These are phyloP conservation scores for Ophiostoma australiae DNA, from an alignment of 2,329 filamentous ascomycete genomes.

Conservation along the genomic window DNA sequence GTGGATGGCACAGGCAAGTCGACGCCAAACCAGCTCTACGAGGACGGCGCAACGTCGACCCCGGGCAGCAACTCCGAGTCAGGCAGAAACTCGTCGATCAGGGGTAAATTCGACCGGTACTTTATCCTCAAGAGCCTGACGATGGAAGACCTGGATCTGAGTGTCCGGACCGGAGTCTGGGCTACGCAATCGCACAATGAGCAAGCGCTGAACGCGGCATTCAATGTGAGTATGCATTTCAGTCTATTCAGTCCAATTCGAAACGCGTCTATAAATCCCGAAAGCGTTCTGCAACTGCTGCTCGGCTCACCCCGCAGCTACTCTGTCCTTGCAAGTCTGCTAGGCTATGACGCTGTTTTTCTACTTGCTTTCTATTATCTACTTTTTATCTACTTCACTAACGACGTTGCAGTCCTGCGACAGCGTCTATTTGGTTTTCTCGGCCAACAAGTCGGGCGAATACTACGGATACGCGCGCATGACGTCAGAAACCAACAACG, in stretches of 20 bases:
- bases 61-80: background rate
- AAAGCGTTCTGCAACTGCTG: background rate
- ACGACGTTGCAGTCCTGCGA: conserved; percentile 58
- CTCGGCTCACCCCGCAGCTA: background rate
- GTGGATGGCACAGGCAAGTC: conserved; percentile 21
- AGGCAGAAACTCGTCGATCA: conserved; percentile 25
- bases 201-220: conserved; percentile 73
- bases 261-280: background rate
- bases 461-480: conserved; percentile 95
- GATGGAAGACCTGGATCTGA: conserved; percentile 81
- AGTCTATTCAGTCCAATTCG: background rate
- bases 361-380: background rate
- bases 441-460: conserved; percentile 94
- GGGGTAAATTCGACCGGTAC: conserved; percentile 61
- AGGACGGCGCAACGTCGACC: background rate
- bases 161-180: conserved; percentile 84
- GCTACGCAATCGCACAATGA: conserved; percentile 95
- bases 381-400: background rate
- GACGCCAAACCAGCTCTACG: background rate
- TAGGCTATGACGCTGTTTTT: background rate
- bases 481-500: conserved; percentile 75
- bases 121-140: conserved; percentile 94
- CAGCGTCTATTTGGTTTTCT: conserved; percentile 88
- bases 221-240: conserved; percentile 53
- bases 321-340: background rate